phyloP scores from a whole-genome alignment of 1,284 basidiomycete species.

The Rhodotorula sp. region DNA sequence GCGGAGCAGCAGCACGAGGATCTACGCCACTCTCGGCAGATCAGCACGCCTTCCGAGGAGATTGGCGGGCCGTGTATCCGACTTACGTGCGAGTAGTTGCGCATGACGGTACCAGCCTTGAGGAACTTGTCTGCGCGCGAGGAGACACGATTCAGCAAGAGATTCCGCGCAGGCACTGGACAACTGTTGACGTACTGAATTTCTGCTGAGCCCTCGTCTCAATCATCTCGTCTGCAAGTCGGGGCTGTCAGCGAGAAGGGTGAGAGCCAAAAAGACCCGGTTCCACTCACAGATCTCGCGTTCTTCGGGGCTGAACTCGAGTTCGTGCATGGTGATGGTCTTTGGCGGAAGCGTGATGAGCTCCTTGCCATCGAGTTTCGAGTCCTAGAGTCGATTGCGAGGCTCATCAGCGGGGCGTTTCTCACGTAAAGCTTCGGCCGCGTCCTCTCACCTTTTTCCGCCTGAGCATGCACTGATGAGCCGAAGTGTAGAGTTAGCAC shows the following conservation, averaged over 20 bases:
- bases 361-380: conserved; percentile 59
- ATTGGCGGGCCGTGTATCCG: not conserved
- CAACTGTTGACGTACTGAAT: conserved; percentile 56
- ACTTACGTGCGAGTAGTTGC: conserved; percentile 13
- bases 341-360: conserved; percentile 62
- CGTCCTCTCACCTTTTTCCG: conserved; percentile 55
- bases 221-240: conserved; percentile 46
- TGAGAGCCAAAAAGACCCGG: conserved; percentile 9
- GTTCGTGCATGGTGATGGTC: conserved; percentile 54
- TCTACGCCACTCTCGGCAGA: conserved; percentile 46
- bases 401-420: too few species aligned
- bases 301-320: conserved; percentile 60
- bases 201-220: conserved; percentile 59
- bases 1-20: conserved; percentile 58
- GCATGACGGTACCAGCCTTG: conserved; percentile 34
- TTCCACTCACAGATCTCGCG: conserved; percentile 60
- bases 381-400: not conserved
- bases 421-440: too few species aligned
- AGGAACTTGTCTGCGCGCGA: conserved; percentile 53
- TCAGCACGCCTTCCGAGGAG: not conserved
- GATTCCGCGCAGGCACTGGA: not conserved
- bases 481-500: not conserved
- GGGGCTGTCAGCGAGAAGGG: not conserved
- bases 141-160: not conserved
- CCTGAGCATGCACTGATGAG: conserved; percentile 48